Conservation (phyloP, 768 basidiomycete genomes). For the Auriculariales sp. region DNA sequence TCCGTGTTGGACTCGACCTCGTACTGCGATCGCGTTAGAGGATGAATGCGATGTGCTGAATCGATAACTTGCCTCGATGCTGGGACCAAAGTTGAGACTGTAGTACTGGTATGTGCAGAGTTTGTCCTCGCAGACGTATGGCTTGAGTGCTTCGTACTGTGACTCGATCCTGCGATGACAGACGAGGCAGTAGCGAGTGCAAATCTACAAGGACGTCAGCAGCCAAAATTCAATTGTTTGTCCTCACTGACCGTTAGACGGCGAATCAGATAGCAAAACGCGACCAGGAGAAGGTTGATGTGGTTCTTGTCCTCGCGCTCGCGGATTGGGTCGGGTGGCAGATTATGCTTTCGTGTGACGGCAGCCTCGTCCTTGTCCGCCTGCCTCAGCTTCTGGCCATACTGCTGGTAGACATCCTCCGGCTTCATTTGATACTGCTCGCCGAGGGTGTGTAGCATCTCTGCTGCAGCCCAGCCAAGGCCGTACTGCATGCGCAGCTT, state of each 20-base stretch:
- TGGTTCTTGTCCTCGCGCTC: constrained; percentile 18
- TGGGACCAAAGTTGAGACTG: constrained; percentile 45
- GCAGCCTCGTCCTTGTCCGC: constrained; percentile 32
- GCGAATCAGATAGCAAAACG: constrained; percentile 51
- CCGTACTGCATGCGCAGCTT: constrained; percentile 34
- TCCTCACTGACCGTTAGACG: constrained; percentile 36
- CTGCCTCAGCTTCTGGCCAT: constrained; percentile 11
- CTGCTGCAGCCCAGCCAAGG: constrained; percentile 59
- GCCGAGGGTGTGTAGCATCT: constrained; percentile 30
- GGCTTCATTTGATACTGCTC: constrained; percentile 29
- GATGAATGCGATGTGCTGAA: not conserved
- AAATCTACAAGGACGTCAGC: constrained; percentile 28
- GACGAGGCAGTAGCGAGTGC: constrained; percentile 58
- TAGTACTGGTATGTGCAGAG: constrained; percentile 63
- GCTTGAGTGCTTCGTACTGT: constrained; percentile 48
- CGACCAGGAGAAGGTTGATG: constrained; percentile 46
- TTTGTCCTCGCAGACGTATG: constrained; percentile 53
- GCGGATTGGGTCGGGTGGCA: constrained; percentile 43
- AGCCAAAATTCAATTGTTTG: not conserved
- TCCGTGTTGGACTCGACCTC: constrained; percentile 51
- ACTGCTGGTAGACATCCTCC: constrained; percentile 21
- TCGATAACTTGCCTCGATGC: constrained; percentile 37
- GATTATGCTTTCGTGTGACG: constrained; percentile 23
- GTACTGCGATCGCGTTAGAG: constrained; percentile 27
- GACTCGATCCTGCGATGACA: constrained; percentile 43